Base-by-base conservation (phyloP, 352 stramenopile genomes). In the Peronospora farinosa region DNA sequence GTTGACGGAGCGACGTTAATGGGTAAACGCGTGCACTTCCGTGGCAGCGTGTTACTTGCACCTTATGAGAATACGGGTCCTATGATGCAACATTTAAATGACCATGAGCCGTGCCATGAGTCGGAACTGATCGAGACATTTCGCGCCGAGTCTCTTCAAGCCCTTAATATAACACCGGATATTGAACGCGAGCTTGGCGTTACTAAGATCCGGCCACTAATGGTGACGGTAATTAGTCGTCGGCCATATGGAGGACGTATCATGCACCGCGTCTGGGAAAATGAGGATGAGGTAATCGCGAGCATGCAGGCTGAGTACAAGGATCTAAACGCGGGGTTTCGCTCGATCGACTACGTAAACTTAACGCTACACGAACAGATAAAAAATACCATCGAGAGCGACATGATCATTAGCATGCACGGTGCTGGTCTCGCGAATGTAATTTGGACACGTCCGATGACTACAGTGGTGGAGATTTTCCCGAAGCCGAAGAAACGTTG, bases 381-480 rank as follows among this genome's bases (percentile, higher is more conserved):
- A 67, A 51, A 50, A 5, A 59, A 71, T 16, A 78, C 80, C 17
- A 54, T 81, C 5, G 58, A 78, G 12, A 90, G 78, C 40, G 78
- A 88, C 47, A 67, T 92, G 28, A 75, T 92, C 16, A 79, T 92
- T 39, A 69, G 78, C 7, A 92, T 90, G 81, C 81, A 92, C 47
- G 81, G 81, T 37, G 81, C 81, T 15, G 81, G 81, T 15, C 71
- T 92, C 43, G 76, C 88, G 3, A 92, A 92, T 40, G 69, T 90
- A 0, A 15, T 85, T 0, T 92, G 78, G 74, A 52, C 75, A 10
- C 65, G 67, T 5, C 75, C 75, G 0, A 47, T 55, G 50, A 84
- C 74, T 16, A 60, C 64, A 5, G 57, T 92, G 8, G 16, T 92
- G 16, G 81, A 92, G 55, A 89, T 92, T 49, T 92, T 92, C 42